phyloP scores from a whole-genome alignment of 495 filamentous ascomycete genomes.

The Penicillium angulare region DNA sequence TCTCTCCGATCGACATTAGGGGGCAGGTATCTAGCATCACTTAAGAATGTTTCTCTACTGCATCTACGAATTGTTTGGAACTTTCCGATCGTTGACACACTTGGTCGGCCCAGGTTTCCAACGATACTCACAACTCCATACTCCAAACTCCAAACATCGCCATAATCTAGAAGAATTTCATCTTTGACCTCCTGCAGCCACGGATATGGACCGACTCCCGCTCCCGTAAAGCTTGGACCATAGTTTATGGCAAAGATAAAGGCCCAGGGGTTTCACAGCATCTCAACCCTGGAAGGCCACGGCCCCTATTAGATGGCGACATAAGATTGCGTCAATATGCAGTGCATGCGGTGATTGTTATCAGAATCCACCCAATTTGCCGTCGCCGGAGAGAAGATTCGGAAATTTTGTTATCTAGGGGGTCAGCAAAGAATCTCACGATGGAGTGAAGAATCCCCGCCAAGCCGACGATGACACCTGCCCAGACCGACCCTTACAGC shows the following conservation, averaged over 20 bases:
- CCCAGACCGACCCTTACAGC: conserved; percentile 10
- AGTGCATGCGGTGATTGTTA: too few species aligned
- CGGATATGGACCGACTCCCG: not conserved
- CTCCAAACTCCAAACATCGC: too few species aligned
- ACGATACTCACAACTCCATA: too few species aligned
- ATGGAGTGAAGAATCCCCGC: conserved; percentile 2
- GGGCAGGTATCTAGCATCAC: too few species aligned
- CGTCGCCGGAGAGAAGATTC: too few species aligned
- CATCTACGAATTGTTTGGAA: too few species aligned
- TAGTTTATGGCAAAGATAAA: not conserved
- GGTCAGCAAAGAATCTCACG: not conserved
- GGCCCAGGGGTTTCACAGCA: not conserved
- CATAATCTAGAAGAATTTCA: not conserved
- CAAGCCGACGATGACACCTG: conserved; percentile 7
- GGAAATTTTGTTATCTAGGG: not conserved
- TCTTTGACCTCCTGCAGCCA: not conserved
- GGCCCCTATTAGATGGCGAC: not conserved
- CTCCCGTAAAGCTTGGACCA: conserved; percentile 3
- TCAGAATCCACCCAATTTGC: too few species aligned
- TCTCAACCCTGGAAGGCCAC: not conserved
- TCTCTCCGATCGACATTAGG: too few species aligned
- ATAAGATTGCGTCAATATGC: too few species aligned
- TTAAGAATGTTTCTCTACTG: too few species aligned
- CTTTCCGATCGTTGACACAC: too few species aligned
- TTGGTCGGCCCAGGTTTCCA: too few species aligned